Evolutionary conservation across 2,329 filamentous ascomycete species (phyloP).

Genomic region (Cercospora janseana): DNA sequence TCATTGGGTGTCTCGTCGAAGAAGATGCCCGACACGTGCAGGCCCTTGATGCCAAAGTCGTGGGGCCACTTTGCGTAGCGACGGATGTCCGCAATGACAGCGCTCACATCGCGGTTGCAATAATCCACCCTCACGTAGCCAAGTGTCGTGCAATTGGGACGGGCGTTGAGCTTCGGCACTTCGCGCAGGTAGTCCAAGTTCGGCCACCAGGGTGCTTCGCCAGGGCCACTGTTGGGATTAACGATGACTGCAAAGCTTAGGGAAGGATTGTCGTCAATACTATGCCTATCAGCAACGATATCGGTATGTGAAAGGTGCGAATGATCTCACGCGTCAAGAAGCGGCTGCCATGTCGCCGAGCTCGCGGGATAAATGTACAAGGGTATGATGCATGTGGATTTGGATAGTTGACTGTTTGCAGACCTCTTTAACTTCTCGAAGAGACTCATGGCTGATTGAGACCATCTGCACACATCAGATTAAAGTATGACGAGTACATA

Average conservation of each 20-base stretch:
- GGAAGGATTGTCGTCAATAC: conserved; percentile 25
- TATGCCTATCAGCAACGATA: background rate
- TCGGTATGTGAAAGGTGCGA: background rate
- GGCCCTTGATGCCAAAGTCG: conserved; percentile 20
- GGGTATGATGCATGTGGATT: conserved; percentile 24
- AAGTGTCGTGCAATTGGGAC: conserved; percentile 30
- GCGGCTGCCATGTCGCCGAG: conserved; percentile 24
- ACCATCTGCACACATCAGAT: background rate
- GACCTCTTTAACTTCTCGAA: conserved; percentile 12
- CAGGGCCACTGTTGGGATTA: conserved; percentile 30
- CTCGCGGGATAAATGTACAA: conserved; percentile 28
- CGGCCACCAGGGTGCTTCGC: conserved; percentile 24
- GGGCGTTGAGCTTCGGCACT: conserved; percentile 30
- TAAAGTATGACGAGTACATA: background rate
- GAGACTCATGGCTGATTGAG: conserved; percentile 9
- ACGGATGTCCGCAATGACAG: conserved; percentile 27
- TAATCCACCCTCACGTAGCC: conserved; percentile 33
- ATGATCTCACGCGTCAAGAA: conserved; percentile 19
- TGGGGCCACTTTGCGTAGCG: conserved; percentile 31
- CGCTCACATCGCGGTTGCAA: conserved; percentile 24
- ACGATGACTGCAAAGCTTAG: conserved; percentile 29
- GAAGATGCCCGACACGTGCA: conserved; percentile 32
- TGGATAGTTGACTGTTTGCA: conserved; percentile 12
- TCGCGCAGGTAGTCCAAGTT: conserved; percentile 30
- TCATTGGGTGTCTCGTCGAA: conserved; percentile 31